These are phyloP conservation scores for Pilaira anomala DNA, from an alignment of 192 early-diverging fungal species.

Conservation along the genomic window DNA sequence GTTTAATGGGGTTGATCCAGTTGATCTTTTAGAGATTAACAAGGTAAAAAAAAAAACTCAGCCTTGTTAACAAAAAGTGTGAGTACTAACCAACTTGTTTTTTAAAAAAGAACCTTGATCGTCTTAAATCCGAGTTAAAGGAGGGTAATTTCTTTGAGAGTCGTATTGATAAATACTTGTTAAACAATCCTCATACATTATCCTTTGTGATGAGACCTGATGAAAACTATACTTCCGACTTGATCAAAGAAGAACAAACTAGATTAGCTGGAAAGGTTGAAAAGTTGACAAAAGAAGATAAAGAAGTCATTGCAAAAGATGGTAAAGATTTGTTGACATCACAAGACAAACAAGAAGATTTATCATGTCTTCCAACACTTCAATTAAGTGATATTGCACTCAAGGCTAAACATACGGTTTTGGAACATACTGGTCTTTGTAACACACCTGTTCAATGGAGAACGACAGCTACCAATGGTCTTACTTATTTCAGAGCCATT, in stretches of 20 bases:
- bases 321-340: conserved; percentile 62
- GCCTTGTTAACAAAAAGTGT: too few species aligned
- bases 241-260: conserved; percentile 61
- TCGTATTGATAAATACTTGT: conserved; percentile 72
- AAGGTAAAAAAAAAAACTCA: conserved; percentile 48
- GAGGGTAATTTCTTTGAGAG: conserved; percentile 69
- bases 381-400: conserved; percentile 72
- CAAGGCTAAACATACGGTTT: conserved; percentile 55
- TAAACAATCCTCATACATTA: conserved; percentile 76
- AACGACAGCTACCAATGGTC: conserved; percentile 81
- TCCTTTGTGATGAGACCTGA: conserved; percentile 83
- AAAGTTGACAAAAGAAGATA: conserved; percentile 58
- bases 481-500: conserved; percentile 83
- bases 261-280: conserved; percentile 62
- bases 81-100: too few species aligned
- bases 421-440: conserved; percentile 48
- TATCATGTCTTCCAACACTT: conserved; percentile 80
- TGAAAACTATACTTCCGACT: conserved; percentile 54
- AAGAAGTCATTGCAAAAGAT: conserved; percentile 57
- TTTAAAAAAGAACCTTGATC: conserved; percentile 57
- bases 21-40: conserved; percentile 77
- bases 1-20: conserved; percentile 86
- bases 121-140: conserved; percentile 58
- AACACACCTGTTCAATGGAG: conserved; percentile 70
- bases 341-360: conserved; percentile 76